phyloP scores from a whole-genome alignment of 2,329 filamentous ascomycete species.

The Arachnomyces sp. region DNA sequence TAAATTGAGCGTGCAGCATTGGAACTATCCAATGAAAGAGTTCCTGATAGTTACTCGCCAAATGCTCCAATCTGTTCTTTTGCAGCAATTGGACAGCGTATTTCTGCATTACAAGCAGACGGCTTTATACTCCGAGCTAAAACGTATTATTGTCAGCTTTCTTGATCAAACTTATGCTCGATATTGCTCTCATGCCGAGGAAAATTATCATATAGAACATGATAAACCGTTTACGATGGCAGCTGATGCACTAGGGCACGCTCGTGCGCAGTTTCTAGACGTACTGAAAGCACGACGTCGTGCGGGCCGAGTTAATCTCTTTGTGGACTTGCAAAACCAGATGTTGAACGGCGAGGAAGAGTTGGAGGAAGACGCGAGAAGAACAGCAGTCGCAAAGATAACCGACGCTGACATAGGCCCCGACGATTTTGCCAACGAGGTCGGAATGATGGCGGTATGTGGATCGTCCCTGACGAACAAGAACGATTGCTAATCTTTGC shows the following conservation, averaged over 20 bases:
- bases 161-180: slow-evolving; percentile 36
- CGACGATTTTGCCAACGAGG: slow-evolving; percentile 29
- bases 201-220: slow-evolving; percentile 48
- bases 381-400: slow-evolving; percentile 19
- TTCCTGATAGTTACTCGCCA: slow-evolving; percentile 27
- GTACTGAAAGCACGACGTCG: slow-evolving; percentile 15
- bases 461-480: background rate
- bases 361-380: slow-evolving; percentile 7
- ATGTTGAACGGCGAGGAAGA: slow-evolving; percentile 15
- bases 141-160: slow-evolving; percentile 38
- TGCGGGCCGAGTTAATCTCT: slow-evolving; percentile 13
- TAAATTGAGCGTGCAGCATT: slow-evolving; percentile 50
- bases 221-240: slow-evolving; percentile 51
- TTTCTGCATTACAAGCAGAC: slow-evolving; percentile 29
- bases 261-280: slow-evolving; percentile 9
- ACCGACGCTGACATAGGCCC: slow-evolving; percentile 21
- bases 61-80: slow-evolving; percentile 27
- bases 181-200: slow-evolving; percentile 39
- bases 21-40: slow-evolving; percentile 46
- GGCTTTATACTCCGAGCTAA: slow-evolving; percentile 25
- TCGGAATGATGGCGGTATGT: slow-evolving; percentile 37
- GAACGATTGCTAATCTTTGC: background rate
- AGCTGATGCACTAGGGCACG: slow-evolving; percentile 15
- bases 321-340: slow-evolving; percentile 9
- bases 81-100: slow-evolving; percentile 40